Percentiles rank a stretch among this genome's conserved stretches.
These are phyloP conservation scores for Schizosaccharomyces lindneri DNA, from an alignment of 805 yeast genomes.

Conservation along the genomic window DNA sequence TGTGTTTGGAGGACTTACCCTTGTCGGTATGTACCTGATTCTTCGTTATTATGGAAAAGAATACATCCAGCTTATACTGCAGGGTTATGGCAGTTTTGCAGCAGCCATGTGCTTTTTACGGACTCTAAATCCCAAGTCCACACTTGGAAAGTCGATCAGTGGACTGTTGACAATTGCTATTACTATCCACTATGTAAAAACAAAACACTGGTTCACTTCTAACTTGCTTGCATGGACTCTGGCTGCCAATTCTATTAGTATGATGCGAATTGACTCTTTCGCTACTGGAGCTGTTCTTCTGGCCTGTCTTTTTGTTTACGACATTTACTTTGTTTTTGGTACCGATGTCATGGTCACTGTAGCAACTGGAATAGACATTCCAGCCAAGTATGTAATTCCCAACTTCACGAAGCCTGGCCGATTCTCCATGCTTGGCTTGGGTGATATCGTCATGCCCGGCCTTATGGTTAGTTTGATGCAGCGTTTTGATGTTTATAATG, in stretches of 20 bases:
- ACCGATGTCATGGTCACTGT: constrained; percentile 38
- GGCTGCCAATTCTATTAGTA: constrained; percentile 21
- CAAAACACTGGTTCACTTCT: constrained; percentile 22
- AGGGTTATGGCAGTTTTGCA: neutral
- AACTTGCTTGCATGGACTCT: constrained; percentile 21
- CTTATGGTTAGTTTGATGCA: constrained; percentile 26
- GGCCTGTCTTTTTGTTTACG: constrained; percentile 30
- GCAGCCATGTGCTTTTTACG: neutral
- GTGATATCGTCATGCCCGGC: constrained; percentile 44
- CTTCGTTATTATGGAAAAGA: neutral
- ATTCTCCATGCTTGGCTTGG: constrained; percentile 27
- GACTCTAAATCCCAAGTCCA: neutral
- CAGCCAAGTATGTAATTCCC: constrained; percentile 27
- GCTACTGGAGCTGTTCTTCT: constrained; percentile 23
- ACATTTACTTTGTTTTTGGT: constrained; percentile 41
- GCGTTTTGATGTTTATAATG: constrained; percentile 26
- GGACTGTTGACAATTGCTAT: constrained; percentile 7
- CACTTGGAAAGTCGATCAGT: constrained; percentile 7
- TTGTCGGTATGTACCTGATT: neutral
- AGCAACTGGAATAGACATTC: constrained; percentile 30
- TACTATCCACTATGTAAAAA: constrained; percentile 9
- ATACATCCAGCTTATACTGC: neutral
- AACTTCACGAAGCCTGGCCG: neutral
- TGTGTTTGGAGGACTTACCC: neutral
- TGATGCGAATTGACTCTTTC: constrained; percentile 20